These are phyloP conservation scores for Cucurbita ficifolia DNA, from an alignment of 306 rosid genomes.

Conservation along the genomic window DNA sequence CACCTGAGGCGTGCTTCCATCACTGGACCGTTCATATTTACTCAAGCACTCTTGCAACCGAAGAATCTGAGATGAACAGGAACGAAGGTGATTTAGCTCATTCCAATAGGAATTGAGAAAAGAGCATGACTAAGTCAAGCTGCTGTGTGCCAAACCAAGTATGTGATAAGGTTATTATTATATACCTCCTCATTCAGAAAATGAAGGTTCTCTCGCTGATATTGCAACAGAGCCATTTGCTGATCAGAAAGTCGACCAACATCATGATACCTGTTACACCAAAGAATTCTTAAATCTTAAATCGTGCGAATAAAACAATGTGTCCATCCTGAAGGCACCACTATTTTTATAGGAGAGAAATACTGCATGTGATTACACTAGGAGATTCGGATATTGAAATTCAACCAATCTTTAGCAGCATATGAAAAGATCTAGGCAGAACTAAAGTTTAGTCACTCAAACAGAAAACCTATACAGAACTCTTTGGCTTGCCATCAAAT, in stretches of 20 bases:
- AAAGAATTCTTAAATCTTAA: conserved; percentile 15
- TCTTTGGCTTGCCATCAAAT: background rate
- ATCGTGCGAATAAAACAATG: background rate
- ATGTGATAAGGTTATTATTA: background rate
- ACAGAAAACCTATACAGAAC: background rate
- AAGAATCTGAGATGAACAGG: conserved; percentile 52
- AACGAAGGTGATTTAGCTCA: background rate
- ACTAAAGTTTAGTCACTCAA: background rate
- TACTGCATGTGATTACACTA: background rate
- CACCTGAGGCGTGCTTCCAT: conserved; percentile 94
- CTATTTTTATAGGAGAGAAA: background rate
- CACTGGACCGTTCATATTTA: conserved; percentile 76
- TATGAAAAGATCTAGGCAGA: background rate
- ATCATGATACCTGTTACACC: conserved; percentile 62
- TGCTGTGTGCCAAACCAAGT: conserved; percentile 4
- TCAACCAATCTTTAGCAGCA: background rate
- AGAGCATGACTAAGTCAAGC: background rate
- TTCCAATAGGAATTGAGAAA: background rate
- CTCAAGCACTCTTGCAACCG: conserved; percentile 81
- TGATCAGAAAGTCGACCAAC: conserved; percentile 91
- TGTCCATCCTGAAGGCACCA: conserved; percentile 4
- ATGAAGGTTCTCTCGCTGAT: conserved; percentile 97
- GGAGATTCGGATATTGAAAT: background rate
- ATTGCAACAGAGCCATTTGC: conserved; percentile 98
- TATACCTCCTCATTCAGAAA: conserved; percentile 93